phyloP scores from a whole-genome alignment of 2,329 filamentous ascomycete genomes.

The Neoarthrinium moseri region DNA sequence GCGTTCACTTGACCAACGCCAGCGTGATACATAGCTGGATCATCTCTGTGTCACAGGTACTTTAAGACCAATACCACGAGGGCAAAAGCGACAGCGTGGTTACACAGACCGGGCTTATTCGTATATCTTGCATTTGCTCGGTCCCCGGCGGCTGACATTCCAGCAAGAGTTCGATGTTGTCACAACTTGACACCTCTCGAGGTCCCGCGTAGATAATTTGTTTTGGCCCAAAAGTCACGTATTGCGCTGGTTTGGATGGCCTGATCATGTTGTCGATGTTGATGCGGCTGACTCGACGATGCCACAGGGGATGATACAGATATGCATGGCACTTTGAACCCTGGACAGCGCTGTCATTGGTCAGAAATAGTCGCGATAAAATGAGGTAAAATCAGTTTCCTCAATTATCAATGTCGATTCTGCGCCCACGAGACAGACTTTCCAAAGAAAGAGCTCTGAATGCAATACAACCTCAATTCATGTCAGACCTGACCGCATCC shows the following conservation, averaged over 20 bases:
- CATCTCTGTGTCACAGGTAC: conserved; percentile 15
- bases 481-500: conserved; percentile 5
- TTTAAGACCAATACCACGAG: conserved; percentile 19
- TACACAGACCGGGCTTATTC: conserved; percentile 1
- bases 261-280: neutral
- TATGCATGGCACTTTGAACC: neutral
- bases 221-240: too few relatives aligned
- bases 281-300: conserved; percentile 6
- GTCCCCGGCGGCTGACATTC: neutral
- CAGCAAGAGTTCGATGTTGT: too few relatives aligned
- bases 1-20: conserved; percentile 16
- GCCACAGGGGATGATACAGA: neutral
- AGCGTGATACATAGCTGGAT: conserved; percentile 17
- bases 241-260: too few relatives aligned
- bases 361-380: neutral
- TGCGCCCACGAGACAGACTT: neutral
- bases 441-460: neutral
- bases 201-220: too few relatives aligned
- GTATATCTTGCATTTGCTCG: conserved; percentile 4
- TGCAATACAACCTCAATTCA: neutral
- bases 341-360: neutral
- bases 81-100: conserved; percentile 13
- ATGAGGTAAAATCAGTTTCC: neutral
- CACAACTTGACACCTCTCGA: too few relatives aligned
- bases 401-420: neutral